Evolutionary conservation across 2,329 filamentous ascomycete species (phyloP).

Genomic region (Tolypocladium pustulatum): DNA sequence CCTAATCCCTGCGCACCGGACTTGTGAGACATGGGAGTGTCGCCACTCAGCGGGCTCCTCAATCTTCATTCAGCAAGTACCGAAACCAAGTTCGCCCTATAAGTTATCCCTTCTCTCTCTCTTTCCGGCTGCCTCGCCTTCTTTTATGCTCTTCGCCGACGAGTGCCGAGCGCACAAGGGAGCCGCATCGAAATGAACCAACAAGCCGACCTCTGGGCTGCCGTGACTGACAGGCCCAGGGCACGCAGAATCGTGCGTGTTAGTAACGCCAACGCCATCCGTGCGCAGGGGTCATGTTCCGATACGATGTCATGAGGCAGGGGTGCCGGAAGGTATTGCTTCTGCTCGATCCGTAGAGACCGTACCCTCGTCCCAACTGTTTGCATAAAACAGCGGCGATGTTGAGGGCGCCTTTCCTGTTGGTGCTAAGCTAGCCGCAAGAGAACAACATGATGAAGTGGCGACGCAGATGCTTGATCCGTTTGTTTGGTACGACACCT

Average conservation of each 20-base stretch:
- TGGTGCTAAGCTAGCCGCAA: background rate
- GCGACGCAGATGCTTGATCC: background rate
- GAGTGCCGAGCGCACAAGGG: background rate
- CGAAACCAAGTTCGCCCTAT: background rate
- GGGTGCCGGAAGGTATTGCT: background rate
- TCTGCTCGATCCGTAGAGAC: background rate
- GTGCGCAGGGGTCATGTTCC: background rate
- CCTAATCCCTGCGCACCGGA: background rate
- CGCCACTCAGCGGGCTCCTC: background rate
- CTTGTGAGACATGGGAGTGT: background rate
- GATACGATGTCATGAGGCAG: background rate
- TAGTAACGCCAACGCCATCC: background rate
- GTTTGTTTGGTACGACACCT: background rate
- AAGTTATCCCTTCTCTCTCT: background rate
- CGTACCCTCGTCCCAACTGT: background rate
- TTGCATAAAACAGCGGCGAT: background rate
- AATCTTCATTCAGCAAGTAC: background rate
- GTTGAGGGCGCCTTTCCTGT: background rate
- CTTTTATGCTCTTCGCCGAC: background rate
- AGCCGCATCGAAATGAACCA: background rate
- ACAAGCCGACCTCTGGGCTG: background rate
- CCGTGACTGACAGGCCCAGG: background rate
- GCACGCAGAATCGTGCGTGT: background rate
- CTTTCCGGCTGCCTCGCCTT: background rate
- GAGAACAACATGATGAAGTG: background rate